Conservation (phyloP, 129 eudicot genomes). For the Saposhnikovia divaricata region DNA sequence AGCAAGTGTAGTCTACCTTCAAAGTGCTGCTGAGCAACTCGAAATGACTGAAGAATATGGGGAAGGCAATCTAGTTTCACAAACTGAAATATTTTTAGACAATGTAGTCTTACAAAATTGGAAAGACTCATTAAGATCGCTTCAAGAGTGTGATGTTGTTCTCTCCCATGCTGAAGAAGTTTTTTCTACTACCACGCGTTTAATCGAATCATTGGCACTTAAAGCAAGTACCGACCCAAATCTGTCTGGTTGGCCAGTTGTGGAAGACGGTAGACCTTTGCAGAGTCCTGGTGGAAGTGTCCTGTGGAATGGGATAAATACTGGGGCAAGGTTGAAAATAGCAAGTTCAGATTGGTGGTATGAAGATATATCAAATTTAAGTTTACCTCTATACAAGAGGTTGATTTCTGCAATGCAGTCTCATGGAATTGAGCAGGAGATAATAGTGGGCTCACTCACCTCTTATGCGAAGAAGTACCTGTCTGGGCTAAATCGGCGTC, state of each 20-base stretch:
- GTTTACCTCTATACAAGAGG: constrained; percentile 67
- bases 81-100: constrained; percentile 63
- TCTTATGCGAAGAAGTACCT: constrained; percentile 70
- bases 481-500: constrained; percentile 73
- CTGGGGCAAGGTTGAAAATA: constrained; percentile 72
- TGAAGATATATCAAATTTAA: constrained; percentile 67
- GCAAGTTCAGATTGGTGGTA: constrained; percentile 96
- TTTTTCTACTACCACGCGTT: constrained; percentile 50
- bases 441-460: constrained; percentile 62
- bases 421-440: constrained; percentile 67
- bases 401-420: constrained; percentile 66
- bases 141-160: constrained; percentile 60
- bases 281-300: constrained; percentile 95
- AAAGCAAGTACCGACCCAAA: constrained; percentile 83
- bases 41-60: constrained; percentile 94
- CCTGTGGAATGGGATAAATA: constrained; percentile 94
- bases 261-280: constrained; percentile 81
- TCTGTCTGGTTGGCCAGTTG: constrained; percentile 76
- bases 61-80: constrained; percentile 81
- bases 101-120: constrained; percentile 62
- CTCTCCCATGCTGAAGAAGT: constrained; percentile 55
- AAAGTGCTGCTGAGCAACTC: constrained; percentile 77
- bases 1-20: constrained; percentile 70
- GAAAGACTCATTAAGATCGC: constrained; percentile 84
- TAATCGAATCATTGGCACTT: constrained; percentile 73